A percentile compares a stretch with the other conserved stretches of the same genome.
Evolutionary conservation across 2,329 filamentous ascomycete genomes (phyloP).

Genomic region (Cadophora luteo-olivacea): DNA sequence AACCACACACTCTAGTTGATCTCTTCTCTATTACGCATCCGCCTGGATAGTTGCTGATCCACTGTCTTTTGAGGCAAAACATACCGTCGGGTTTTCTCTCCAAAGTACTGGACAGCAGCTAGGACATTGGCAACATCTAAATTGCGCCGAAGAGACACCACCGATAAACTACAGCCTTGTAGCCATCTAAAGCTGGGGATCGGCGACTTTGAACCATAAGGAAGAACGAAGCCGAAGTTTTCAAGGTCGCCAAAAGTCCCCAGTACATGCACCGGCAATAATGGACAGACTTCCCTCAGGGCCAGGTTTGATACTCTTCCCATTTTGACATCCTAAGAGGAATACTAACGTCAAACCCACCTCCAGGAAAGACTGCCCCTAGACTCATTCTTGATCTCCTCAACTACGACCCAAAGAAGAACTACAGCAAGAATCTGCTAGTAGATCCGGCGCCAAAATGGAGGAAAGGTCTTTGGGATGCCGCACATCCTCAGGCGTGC

Average conservation of each 20-base stretch:
- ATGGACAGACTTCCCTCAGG: constrained; percentile 19
- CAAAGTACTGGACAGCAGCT: background rate
- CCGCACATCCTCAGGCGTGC: constrained; percentile 49
- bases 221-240: background rate
- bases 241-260: background rate
- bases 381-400: constrained; percentile 53
- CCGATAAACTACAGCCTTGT: background rate
- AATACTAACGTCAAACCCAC: constrained; percentile 26
- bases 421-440: constrained; percentile 55
- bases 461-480: constrained; percentile 28
- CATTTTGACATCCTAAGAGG: background rate
- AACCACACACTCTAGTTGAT: background rate
- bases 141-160: background rate
- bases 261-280: background rate
- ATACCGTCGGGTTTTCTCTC: background rate
- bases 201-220: too few relatives aligned
- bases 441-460: constrained; percentile 62
- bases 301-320: constrained; percentile 31
- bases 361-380: constrained; percentile 57
- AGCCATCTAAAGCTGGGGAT: too few relatives aligned
- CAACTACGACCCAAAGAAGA: constrained; percentile 48
- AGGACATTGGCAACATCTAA: background rate
- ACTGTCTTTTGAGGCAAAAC: background rate
- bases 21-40: background rate
- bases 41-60: background rate